Base-by-base conservation (phyloP, 1,284 basidiomycete genomes). In the Pseudozyma sp. region DNA sequence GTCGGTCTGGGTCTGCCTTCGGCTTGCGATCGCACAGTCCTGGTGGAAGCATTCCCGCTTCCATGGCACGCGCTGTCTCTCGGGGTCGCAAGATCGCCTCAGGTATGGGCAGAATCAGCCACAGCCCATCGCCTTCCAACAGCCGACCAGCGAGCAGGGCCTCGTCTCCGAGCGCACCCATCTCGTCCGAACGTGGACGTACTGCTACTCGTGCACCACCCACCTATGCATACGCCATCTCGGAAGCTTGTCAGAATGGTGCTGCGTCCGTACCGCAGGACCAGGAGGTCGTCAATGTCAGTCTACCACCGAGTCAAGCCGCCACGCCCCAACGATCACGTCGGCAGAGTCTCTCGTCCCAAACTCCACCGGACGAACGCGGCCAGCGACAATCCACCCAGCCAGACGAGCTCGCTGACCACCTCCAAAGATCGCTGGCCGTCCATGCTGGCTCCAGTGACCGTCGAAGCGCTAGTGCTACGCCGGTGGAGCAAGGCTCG, bases 21-120 rank as follows among this genome's bases (percentile, higher is more conserved):
- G 68, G 65, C 13, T 11, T 74, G 45, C 67, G 73, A 8, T 65
- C 73, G 0, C 34, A 56, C 34, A 75, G 73, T 49, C 73, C 73
- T 10, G 73, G 73, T 4, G 70, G 70, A 16, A 66, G 66, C 44
- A 65, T 78, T 48, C 65, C 69, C 19, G 63, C 68, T n/a, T 75
- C 73, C 24, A 77, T 80, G 71, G 68, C 73, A 13, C 57, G 78
- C 31, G 78, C 75, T 19, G 70, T 78, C 4, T 73, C 75, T 2
- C 50, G 75, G 43, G 72, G 78, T n/a, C 57, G 78, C 16, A 59
- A 66, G 24, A 45, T 75, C 5, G 73, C 73, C 9, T 61, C 68
- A 1, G 65, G 65, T 4, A 71, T 75, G 60, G 65, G 73, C n/a
- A 57, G 68, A n/a, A 60, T 68, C 64, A 71, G 65, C 35, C 68